Evolutionary conservation across 345 rosid genomes (phyloP), one percentile per base, ranked within the genome.

Genomic region (Eucalyptus pauciflora): DNA sequence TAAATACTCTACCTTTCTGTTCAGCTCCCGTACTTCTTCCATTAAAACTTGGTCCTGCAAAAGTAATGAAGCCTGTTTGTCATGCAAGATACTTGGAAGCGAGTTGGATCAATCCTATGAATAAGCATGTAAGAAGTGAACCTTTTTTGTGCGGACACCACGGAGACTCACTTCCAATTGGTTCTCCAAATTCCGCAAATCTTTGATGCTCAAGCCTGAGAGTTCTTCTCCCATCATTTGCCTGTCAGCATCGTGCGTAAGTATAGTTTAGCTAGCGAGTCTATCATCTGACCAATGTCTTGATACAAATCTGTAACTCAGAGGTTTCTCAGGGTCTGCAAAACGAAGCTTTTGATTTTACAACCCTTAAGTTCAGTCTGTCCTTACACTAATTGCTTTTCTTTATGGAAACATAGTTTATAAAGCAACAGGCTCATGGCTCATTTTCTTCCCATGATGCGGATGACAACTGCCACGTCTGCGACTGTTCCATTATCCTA

Each of bases 211-310:
- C 91, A 96, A 92, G 43, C 95, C 94, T 54, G 98, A 94, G 87
- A 96, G 97, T 88, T 93, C 96, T 91, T 94, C 95, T 7, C 98
- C 98, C 98, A 94, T 95, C 96, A 96, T 92, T 93, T 94, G 93
- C 93, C 98, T 96, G 95, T 88, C 85, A 48, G 48, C 14, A 22
- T 41, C 1, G 5, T 76, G 85, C 88, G 2, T 41, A 7, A 76
- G 48, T 76, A 76, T 76, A 76, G 85, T 41, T 20, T 41, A 20
- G 85, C 48, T 89, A 58, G 27, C 27, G 0, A 86, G 46, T 71
- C 24, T 71, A 86, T 86, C 46, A 31, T 49, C 43, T 31, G 56
- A 58, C 64, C n/a, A 17, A 17, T 86, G 67, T 86, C 29, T 5
- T 37, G 3, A 41, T 76, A 45, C 48, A 76, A 71, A 71, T 33